phyloP scores from a whole-genome alignment of 2,329 filamentous ascomycete genomes.

The Ophiostoma sp. region DNA sequence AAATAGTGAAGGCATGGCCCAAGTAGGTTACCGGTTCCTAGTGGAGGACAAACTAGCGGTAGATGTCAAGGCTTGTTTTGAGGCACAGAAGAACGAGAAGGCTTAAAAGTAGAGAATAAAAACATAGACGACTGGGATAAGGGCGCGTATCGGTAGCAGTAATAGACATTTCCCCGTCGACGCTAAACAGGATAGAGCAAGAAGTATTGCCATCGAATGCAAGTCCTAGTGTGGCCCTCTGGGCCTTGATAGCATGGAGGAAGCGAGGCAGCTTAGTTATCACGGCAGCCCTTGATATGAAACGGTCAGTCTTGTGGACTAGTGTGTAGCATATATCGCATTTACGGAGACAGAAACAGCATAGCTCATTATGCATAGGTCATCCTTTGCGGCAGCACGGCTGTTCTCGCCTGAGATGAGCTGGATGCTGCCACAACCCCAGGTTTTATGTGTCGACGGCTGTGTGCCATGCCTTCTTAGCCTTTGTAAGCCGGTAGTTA shows the following conservation, averaged over 20 bases:
- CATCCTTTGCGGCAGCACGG: not conserved
- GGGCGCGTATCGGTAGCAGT: too few species aligned
- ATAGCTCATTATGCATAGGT: not conserved
- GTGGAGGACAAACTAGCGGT: slow-evolving; percentile 20
- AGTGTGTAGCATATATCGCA: not conserved
- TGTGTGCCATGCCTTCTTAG: not conserved
- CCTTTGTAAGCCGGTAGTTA: not conserved
- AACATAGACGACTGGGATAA: too few species aligned
- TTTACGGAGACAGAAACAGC: not conserved
- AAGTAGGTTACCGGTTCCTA: slow-evolving; percentile 19
- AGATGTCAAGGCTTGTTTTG: slow-evolving; percentile 37
- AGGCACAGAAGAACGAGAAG: slow-evolving; percentile 23
- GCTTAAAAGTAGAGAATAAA: not conserved
- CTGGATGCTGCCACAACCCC: not conserved
- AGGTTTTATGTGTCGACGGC: not conserved
- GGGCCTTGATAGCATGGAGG: slow-evolving; percentile 1
- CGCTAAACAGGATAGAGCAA: too few species aligned
- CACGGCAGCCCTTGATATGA: not conserved
- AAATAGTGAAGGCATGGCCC: slow-evolving; percentile 22
- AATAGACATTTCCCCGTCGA: too few species aligned
- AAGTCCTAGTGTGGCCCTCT: not conserved
- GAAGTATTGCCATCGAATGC: too few species aligned
- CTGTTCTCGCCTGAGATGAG: not conserved
- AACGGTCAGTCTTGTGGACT: not conserved
- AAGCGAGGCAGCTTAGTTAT: not conserved